phyloP scores from a whole-genome alignment of 495 filamentous ascomycete genomes.

The Xylaria grammica region DNA sequence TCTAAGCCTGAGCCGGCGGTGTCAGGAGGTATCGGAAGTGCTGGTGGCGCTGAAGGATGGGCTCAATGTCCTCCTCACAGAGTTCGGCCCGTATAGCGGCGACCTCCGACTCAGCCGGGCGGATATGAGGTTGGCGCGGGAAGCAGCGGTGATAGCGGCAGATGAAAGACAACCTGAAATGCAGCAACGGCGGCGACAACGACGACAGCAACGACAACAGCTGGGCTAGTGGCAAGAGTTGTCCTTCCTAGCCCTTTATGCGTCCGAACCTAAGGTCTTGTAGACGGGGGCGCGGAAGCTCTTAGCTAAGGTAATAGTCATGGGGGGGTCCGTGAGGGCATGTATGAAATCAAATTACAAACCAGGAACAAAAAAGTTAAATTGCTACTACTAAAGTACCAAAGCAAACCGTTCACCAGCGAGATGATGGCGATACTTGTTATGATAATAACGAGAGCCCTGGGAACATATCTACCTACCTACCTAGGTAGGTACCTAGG shows the following conservation, averaged over 20 bases:
- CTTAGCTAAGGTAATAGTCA: not conserved
- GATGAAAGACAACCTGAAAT: conserved; percentile 28
- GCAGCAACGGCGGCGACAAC: conserved; percentile 27
- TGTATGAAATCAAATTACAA: not conserved
- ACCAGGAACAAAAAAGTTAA: too few species aligned
- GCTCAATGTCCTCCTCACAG: conserved; percentile 64
- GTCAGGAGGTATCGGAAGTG: conserved; percentile 68
- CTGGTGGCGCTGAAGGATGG: conserved; percentile 62
- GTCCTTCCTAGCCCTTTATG: too few species aligned
- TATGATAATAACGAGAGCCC: not conserved
- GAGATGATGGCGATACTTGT: too few species aligned
- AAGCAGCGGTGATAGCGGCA: conserved; percentile 55
- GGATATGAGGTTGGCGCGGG: conserved; percentile 73
- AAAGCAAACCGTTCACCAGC: too few species aligned
- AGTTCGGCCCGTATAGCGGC: conserved; percentile 72
- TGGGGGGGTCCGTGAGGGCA: not conserved
- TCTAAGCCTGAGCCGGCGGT: conserved; percentile 52
- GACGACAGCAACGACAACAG: conserved; percentile 5
- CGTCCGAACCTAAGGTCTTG: too few species aligned
- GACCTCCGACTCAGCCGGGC: conserved; percentile 66
- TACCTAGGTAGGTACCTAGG: not conserved
- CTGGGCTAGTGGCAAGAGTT: not conserved
- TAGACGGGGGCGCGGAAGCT: too few species aligned
- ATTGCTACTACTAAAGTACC: too few species aligned
- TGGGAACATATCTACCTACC: not conserved